phyloP scores from a whole-genome alignment of 495 filamentous ascomycete species.

The Penicillium parvum region DNA sequence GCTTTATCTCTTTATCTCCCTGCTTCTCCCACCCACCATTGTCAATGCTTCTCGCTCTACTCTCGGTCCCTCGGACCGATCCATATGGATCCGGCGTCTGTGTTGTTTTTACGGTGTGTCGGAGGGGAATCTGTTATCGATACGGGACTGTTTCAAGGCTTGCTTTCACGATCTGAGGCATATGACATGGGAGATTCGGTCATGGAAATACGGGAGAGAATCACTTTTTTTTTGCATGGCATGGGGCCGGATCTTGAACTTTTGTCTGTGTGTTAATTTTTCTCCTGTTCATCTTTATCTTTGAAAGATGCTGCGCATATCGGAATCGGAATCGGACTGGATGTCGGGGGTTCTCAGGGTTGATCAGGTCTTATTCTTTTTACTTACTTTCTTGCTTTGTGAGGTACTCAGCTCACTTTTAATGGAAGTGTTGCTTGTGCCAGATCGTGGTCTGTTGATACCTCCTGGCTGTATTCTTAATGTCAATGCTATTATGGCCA shows the following conservation, averaged over 20 bases:
- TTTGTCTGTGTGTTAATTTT: constrained; percentile 19
- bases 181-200: constrained; percentile 21
- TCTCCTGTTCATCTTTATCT: constrained; percentile 14
- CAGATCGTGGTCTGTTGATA: constrained; percentile 9
- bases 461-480: too few species aligned
- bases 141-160: constrained; percentile 7
- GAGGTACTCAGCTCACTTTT: constrained; percentile 27
- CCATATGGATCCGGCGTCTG: constrained; percentile 18
- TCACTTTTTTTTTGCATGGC: constrained; percentile 17
- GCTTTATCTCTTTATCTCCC: constrained; percentile 6
- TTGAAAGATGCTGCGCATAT: constrained; percentile 18
- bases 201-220: constrained; percentile 22
- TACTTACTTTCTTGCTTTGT: constrained; percentile 17
- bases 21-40: constrained; percentile 13
- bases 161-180: constrained; percentile 23
- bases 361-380: constrained; percentile 27
- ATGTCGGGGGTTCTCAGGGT: too few species aligned
- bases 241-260: constrained; percentile 15
- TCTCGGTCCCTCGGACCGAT: constrained; percentile 8
- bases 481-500: too few species aligned
- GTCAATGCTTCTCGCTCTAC: constrained; percentile 16
- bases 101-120: constrained; percentile 12
- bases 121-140: background rate
- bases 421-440: constrained; percentile 23
- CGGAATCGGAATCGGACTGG: too few species aligned